Conservation (phyloP, 1,284 basidiomycete genomes). For the Moesziomyces parantarcticus region DNA sequence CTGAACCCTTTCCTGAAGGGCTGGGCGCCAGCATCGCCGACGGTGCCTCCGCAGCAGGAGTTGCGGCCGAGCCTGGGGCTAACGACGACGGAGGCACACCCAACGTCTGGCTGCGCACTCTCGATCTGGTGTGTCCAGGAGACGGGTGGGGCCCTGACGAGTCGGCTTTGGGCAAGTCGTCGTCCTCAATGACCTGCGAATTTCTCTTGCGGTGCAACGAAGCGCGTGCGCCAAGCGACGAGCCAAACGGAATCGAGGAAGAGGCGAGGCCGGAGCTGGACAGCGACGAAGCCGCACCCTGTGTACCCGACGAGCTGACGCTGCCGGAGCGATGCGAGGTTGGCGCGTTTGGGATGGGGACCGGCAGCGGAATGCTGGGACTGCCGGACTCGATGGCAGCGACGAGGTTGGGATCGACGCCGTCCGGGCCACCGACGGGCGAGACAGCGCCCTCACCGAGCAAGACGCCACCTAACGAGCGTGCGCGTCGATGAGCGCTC, state of each 20-base stretch:
- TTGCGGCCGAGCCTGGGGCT: conserved; percentile 6
- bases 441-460: conserved; percentile 53
- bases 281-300: conserved; percentile 28
- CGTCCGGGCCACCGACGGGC: conserved; percentile 65
- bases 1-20: conserved; percentile 16
- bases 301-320: conserved; percentile 45
- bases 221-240: conserved; percentile 13
- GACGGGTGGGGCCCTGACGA: conserved; percentile 3
- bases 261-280: conserved; percentile 31
- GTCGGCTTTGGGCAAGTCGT: conserved; percentile 14
- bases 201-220: conserved; percentile 18
- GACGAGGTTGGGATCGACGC: conserved; percentile 64
- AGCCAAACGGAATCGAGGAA: conserved; percentile 35
- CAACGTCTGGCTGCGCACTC: conserved; percentile 58
- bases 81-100: conserved; percentile 24
- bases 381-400: conserved; percentile 61
- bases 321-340: conserved; percentile 36
- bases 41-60: conserved; percentile 8
- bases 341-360: conserved; percentile 34
- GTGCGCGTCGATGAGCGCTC: conserved; percentile 60
- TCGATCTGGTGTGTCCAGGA: conserved; percentile 35
- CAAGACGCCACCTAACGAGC: conserved; percentile 58
- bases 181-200: conserved; percentile 39
- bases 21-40: conserved; percentile 27
- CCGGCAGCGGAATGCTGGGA: conserved; percentile 45